Evolutionary conservation across 164 flowering plant species (phyloP).

Genomic region (Tetracentron sinense): DNA sequence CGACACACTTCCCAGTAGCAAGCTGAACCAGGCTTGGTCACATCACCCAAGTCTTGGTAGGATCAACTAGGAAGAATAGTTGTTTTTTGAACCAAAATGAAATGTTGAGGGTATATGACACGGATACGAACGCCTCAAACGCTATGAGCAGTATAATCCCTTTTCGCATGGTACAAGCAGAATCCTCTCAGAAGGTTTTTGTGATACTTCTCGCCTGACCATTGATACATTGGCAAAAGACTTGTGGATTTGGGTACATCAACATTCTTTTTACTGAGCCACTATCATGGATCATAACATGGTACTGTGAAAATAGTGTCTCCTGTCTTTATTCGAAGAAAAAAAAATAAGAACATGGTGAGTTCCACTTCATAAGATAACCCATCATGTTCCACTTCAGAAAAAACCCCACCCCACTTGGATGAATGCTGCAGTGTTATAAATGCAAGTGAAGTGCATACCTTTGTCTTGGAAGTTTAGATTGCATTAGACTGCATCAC

Average conservation of each 20-base stretch:
- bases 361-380: no score
- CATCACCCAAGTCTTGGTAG: no score
- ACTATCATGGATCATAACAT: not conserved
- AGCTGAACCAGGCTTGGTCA: no score
- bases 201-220: not conserved
- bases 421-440: not conserved
- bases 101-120: no score
- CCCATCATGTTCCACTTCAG: no score
- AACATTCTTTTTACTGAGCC: not conserved
- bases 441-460: not conserved
- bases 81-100: no score
- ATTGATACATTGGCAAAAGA: not conserved
- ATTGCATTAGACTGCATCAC: slow-evolving; percentile 77
- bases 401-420: not conserved
- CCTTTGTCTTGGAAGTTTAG: not conserved
- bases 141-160: not conserved
- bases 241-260: not conserved
- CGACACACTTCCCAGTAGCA: no score
- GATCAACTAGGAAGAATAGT: no score
- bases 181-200: not conserved
- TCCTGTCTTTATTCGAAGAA: no score
- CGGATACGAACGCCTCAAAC: no score
- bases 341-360: no score
- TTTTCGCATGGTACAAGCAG: not conserved
- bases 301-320: no score